Evolutionary conservation across 2,329 filamentous ascomycete genomes (phyloP).

Genomic region (Phyllosticta capitalensis): DNA sequence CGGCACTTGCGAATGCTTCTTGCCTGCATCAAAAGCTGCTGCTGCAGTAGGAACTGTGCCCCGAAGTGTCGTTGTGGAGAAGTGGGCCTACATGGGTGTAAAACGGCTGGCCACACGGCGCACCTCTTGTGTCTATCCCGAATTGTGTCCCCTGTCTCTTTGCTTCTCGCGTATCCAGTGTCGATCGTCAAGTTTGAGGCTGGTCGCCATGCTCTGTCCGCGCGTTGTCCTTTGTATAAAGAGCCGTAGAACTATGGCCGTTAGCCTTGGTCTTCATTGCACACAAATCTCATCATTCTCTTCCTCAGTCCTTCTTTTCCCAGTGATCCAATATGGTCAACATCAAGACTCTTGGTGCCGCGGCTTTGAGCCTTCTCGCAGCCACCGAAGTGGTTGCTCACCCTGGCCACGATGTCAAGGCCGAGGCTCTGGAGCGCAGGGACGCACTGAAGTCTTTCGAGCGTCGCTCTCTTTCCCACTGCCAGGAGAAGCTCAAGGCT

Average conservation of each 20-base stretch:
- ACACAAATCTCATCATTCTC: neutral
- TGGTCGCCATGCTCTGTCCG: neutral
- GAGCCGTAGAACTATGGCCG: neutral
- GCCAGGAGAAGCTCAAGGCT: slow-evolving; percentile 30
- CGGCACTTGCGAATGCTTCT: neutral
- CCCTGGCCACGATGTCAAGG: slow-evolving; percentile 29
- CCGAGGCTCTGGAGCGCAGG: slow-evolving; percentile 27
- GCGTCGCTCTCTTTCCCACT: slow-evolving; percentile 24
- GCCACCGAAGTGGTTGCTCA: slow-evolving; percentile 25
- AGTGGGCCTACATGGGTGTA: neutral
- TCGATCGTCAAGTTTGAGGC: neutral
- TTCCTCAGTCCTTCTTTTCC: neutral
- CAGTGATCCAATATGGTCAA: slow-evolving; percentile 3
- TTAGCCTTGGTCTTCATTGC: neutral
- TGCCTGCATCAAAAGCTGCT: neutral
- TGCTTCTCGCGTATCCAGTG: neutral
- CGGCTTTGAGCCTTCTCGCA: slow-evolving; percentile 16
- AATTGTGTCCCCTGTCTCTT: neutral
- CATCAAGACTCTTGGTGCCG: slow-evolving; percentile 15
- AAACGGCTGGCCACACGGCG: neutral
- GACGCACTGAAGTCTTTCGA: slow-evolving; percentile 20
- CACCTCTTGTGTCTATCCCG: neutral
- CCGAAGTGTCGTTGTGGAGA: neutral
- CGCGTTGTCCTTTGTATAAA: neutral
- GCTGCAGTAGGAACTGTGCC: neutral